Conservation (phyloP, 768 basidiomycete genomes). For the Clathrus columnatus region DNA sequence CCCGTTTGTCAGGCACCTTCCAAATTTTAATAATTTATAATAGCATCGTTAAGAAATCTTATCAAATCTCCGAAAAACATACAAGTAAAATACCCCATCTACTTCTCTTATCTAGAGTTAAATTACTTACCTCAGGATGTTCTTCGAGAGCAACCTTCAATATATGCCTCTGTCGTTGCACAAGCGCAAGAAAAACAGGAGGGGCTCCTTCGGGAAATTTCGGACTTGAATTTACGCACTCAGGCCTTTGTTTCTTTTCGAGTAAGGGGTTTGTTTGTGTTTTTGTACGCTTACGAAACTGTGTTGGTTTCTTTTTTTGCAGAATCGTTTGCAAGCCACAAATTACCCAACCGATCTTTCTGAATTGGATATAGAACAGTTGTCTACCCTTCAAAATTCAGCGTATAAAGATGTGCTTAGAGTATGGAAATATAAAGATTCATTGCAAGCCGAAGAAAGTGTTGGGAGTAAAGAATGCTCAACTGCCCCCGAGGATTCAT, state of each 20-base stretch:
- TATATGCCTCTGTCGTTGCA: conserved; percentile 28
- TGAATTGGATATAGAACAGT: conserved; percentile 21
- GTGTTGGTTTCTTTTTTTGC: conserved; percentile 8
- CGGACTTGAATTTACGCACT: conserved; percentile 25
- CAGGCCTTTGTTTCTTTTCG: conserved; percentile 22
- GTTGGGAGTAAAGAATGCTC: too few species aligned
- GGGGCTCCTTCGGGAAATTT: conserved; percentile 32
- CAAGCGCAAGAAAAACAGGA: conserved; percentile 24
- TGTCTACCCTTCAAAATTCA: conserved; percentile 25
- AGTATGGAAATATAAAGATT: conserved; percentile 2
- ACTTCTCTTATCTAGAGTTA: background rate
- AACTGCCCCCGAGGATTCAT: too few species aligned
- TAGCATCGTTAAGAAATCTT: too few species aligned
- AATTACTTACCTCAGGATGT: conserved; percentile 18
- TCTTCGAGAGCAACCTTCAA: conserved; percentile 25
- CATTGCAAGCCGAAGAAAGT: too few species aligned
- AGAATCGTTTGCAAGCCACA: too few species aligned
- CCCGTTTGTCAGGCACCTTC: background rate
- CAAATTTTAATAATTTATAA: too few species aligned
- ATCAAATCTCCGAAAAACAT: too few species aligned
- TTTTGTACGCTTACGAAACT: background rate
- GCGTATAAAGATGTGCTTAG: conserved; percentile 21
- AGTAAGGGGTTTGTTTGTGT: conserved; percentile 10
- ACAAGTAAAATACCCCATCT: too few species aligned
- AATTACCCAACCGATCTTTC: too few species aligned